Percentiles rank a stretch among this genome's conserved stretches.
Evolutionary conservation across 345 rosid species (phyloP).

Genomic region (Salix arbutifolia): DNA sequence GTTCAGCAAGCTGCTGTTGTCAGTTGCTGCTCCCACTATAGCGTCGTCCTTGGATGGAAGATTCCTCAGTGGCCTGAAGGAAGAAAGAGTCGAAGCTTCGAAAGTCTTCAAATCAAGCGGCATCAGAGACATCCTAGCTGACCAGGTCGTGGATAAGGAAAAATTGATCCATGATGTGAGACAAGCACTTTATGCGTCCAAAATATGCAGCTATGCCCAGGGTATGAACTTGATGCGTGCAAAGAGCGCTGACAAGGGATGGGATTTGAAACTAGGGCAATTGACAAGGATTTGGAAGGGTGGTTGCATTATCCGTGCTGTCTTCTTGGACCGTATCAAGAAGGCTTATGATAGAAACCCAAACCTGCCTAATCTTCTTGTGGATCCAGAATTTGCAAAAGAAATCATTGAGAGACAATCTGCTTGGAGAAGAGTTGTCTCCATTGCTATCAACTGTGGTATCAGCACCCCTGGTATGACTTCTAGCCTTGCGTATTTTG

Average conservation of each 20-base stretch:
- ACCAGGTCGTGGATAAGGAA: constrained; percentile 13
- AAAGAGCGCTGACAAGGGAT: constrained; percentile 5
- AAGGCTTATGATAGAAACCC: constrained; percentile 30
- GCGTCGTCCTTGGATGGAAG: constrained; percentile 23
- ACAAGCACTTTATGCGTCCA: constrained; percentile 21
- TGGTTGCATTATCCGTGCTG: constrained; percentile 17
- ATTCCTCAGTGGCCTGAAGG: constrained; percentile 18
- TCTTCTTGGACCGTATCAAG: constrained; percentile 26
- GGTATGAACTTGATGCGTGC: constrained; percentile 22
- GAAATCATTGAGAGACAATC: constrained; percentile 31
- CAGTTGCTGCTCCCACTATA: constrained; percentile 23
- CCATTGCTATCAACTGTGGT: constrained; percentile 25
- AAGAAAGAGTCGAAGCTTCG: constrained; percentile 19
- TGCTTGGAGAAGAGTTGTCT: constrained; percentile 31
- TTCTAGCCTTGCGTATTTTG: constrained; percentile 33
- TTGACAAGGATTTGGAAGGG: constrained; percentile 13
- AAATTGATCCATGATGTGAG: constrained; percentile 16
- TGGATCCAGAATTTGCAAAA: constrained; percentile 31
- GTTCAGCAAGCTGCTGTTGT: constrained; percentile 25
- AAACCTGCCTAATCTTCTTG: constrained; percentile 23
- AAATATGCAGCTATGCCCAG: constrained; percentile 21
- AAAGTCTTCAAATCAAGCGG: constrained; percentile 13
- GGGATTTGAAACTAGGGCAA: constrained; percentile 17
- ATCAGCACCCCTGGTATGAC: constrained; percentile 32
- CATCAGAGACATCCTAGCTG: constrained; percentile 7